Conservation (phyloP, 2,329 filamentous ascomycete genomes). For the Aspergillus texensis region DNA sequence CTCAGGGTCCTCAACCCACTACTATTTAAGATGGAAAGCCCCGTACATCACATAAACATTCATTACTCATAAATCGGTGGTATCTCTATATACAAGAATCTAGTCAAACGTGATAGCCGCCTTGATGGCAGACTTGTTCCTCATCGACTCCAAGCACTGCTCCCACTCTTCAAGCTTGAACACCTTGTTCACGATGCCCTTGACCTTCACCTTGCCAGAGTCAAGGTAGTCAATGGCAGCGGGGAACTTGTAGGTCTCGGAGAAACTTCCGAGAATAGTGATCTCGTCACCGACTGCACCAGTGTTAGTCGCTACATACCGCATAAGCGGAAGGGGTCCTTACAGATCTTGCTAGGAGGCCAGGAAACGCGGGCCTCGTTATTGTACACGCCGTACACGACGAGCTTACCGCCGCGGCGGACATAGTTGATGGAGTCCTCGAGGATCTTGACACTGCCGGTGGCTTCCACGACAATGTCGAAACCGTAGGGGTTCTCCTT, state of each 20-base stretch:
- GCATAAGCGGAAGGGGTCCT: constrained; percentile 29
- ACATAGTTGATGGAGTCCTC: constrained; percentile 73
- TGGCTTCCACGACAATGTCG: constrained; percentile 72
- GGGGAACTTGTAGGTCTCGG: constrained; percentile 72
- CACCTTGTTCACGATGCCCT: constrained; percentile 72
- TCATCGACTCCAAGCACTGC: constrained; percentile 70
- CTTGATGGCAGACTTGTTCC: constrained; percentile 73
- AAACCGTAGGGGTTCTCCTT: constrained; percentile 71
- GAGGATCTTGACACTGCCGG: constrained; percentile 68
- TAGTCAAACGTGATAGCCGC: constrained; percentile 72
- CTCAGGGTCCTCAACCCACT: constrained; percentile 21
- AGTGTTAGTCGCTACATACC: background rate
- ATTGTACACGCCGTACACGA: constrained; percentile 72
- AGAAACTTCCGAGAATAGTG: constrained; percentile 73
- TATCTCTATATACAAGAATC: constrained; percentile 10
- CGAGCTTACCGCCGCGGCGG: constrained; percentile 69
- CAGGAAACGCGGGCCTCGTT: constrained; percentile 65
- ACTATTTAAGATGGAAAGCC: background rate
- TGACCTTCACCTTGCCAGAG: constrained; percentile 50
- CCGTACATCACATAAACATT: background rate
- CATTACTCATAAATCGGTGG: constrained; percentile 11
- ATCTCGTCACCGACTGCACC: constrained; percentile 60
- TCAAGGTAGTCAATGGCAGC: constrained; percentile 58
- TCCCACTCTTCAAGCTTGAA: constrained; percentile 74
- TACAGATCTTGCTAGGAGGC: constrained; percentile 72